These are phyloP conservation scores for Pichia phayaonensis DNA, from an alignment of 805 yeast species.

Conservation along the genomic window DNA sequence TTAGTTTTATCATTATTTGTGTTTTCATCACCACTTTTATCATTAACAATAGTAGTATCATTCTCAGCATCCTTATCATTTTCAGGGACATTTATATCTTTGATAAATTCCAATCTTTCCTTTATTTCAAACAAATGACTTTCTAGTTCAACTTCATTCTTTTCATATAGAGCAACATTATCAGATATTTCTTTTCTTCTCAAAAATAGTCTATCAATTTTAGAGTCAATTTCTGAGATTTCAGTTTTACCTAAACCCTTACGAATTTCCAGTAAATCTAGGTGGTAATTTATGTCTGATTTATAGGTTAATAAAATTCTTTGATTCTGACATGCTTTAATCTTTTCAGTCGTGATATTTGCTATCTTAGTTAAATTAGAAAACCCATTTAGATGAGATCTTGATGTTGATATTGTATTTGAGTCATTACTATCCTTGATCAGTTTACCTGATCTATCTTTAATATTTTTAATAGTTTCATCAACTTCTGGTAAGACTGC, in stretches of 20 bases:
- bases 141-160: constrained; percentile 50
- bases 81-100: constrained; percentile 28
- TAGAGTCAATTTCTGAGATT: constrained; percentile 53
- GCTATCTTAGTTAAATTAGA: constrained; percentile 15
- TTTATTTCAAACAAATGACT: constrained; percentile 37
- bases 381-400: neutral
- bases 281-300: constrained; percentile 34
- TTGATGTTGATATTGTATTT: neutral
- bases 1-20: neutral
- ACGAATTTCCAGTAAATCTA: constrained; percentile 53
- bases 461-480: constrained; percentile 29
- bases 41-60: neutral
- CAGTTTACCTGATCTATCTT: constrained; percentile 1
- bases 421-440: neutral
- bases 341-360: constrained; percentile 35
- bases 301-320: constrained; percentile 27
- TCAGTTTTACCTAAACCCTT: constrained; percentile 60
- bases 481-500: constrained; percentile 49
- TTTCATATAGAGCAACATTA: constrained; percentile 52
- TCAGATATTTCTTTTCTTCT: constrained; percentile 50
- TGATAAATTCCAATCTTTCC: constrained; percentile 36
- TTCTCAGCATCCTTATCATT: constrained; percentile 18
- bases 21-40: neutral
- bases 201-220: constrained; percentile 43
- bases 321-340: constrained; percentile 36